These are phyloP conservation scores for Trichoderma virens DNA, from an alignment of 495 filamentous ascomycete genomes.

Conservation along the genomic window DNA sequence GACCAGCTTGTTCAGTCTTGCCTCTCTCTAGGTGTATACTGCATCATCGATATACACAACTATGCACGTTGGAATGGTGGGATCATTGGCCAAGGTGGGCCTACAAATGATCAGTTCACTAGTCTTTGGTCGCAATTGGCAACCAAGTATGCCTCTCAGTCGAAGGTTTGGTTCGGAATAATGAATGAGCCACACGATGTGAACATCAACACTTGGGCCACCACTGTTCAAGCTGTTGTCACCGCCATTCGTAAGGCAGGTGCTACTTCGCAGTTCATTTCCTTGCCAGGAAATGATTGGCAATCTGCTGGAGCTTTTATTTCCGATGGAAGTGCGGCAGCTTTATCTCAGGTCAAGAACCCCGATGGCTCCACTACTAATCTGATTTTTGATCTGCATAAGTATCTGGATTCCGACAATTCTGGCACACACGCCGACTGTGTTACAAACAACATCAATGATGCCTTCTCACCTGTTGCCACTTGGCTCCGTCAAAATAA, in stretches of 20 bases:
- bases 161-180: conserved; percentile 44
- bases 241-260: conserved; percentile 47
- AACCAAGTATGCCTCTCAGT: conserved; percentile 37
- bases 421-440: conserved; percentile 45
- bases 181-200: conserved; percentile 43
- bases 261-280: conserved; percentile 42
- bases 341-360: conserved; percentile 41
- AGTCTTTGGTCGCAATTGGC: conserved; percentile 48
- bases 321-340: conserved; percentile 31
- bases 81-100: conserved; percentile 50
- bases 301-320: conserved; percentile 37
- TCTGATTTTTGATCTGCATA: conserved; percentile 46
- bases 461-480: conserved; percentile 37
- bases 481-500: conserved; percentile 40
- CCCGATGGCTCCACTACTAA: conserved; percentile 38
- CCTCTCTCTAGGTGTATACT: conserved; percentile 38
- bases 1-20: conserved; percentile 49
- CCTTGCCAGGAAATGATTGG: conserved; percentile 38
- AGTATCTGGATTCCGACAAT: conserved; percentile 50
- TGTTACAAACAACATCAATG: conserved; percentile 37
- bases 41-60: conserved; percentile 42
- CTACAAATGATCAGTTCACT: conserved; percentile 43
- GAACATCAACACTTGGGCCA: conserved; percentile 42
- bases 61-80: conserved; percentile 49
- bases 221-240: conserved; percentile 45